phyloP scores from a whole-genome alignment of 305 asterid species.

The Fraxinus xanthoxyloides region DNA sequence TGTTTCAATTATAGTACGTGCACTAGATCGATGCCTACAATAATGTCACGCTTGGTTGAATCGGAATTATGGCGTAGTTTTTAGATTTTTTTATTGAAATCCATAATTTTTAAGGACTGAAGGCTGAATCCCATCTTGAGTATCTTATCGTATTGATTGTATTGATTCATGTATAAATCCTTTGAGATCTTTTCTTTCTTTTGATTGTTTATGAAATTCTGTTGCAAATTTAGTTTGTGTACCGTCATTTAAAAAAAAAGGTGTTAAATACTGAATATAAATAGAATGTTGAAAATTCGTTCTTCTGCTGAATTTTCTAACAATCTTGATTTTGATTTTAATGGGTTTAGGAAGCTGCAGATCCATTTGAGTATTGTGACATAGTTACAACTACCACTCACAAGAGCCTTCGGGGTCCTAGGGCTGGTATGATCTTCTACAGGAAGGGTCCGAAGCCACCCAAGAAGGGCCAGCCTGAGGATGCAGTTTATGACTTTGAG shows the following conservation, averaged over 20 bases:
- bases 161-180: too few relatives aligned
- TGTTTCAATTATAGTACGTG: background rate
- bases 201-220: background rate
- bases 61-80: background rate
- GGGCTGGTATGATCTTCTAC: slow-evolving; percentile 97
- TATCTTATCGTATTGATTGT: background rate
- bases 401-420: slow-evolving; percentile 93
- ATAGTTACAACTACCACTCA: slow-evolving; percentile 91
- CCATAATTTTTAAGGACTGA: background rate
- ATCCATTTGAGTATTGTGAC: slow-evolving; percentile 90
- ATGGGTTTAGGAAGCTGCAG: slow-evolving; percentile 63
- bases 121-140: background rate
- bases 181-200: background rate
- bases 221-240: background rate
- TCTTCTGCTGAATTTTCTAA: background rate
- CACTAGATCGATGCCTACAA: background rate
- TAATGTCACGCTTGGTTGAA: background rate
- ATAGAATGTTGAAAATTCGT: background rate
- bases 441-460: slow-evolving; percentile 94
- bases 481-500: slow-evolving; percentile 86
- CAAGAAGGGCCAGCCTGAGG: slow-evolving; percentile 90
- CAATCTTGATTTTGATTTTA: background rate
- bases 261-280: background rate
- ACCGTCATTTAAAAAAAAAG: background rate
- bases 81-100: background rate